phyloP scores from a whole-genome alignment of 306 rosid species.

The Bauhinia variegata region DNA sequence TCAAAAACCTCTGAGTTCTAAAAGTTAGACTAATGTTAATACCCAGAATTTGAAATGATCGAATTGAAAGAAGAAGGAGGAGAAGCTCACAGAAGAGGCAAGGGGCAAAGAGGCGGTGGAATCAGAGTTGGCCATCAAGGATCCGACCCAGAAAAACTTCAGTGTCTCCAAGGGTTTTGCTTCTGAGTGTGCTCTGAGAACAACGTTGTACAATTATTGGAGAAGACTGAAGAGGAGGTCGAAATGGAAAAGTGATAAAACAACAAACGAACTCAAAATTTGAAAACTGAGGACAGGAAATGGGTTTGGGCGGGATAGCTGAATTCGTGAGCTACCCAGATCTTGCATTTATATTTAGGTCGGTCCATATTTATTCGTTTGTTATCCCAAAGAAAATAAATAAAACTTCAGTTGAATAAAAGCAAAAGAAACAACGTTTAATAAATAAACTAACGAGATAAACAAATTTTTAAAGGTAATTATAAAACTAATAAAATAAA shows the following conservation, averaged over 20 bases:
- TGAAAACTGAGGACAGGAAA: conserved; percentile 23
- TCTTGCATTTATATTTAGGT: conserved; percentile 32
- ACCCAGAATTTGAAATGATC: not conserved
- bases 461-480: no score
- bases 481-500: no score
- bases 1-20: not conserved
- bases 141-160: conserved; percentile 10
- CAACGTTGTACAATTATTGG: conserved; percentile 43
- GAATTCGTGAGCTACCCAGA: not conserved
- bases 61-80: not conserved
- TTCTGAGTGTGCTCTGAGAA: not conserved
- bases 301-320: conserved; percentile 32
- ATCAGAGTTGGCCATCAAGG: conserved; percentile 46
- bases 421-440: no score
- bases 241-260: not conserved
- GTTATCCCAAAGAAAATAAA: not conserved
- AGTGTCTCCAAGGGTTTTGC: conserved; percentile 43
- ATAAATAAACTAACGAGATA: no score
- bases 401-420: no score
- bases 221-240: conserved; percentile 43
- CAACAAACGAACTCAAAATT: conserved; percentile 1
- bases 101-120: conserved; percentile 41
- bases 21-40: not conserved
- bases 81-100: conserved; percentile 33
- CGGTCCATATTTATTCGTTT: conserved; percentile 72